A percentile compares a stretch with the other conserved stretches of the same genome.
Evolutionary conservation across 257 asterid species (phyloP).

Genomic region (Salvia splendens): DNA sequence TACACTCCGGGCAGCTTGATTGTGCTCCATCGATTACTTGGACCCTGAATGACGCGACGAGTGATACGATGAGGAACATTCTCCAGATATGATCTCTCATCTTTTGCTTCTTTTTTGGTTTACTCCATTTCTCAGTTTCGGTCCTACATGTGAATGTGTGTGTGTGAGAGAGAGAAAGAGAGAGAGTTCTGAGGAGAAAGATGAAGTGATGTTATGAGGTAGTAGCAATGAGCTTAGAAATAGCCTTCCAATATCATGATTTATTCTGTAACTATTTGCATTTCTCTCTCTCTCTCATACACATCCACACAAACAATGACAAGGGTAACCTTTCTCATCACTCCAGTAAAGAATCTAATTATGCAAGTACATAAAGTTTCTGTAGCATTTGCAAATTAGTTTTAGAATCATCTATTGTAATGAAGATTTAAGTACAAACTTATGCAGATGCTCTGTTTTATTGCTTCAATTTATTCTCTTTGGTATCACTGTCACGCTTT

Average conservation of each 20-base stretch:
- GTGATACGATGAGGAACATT: conserved; percentile 35
- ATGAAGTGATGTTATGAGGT: conserved; percentile 25
- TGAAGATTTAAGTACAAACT: neutral
- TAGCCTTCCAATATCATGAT: conserved; percentile 25
- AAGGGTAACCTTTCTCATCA: conserved; percentile 17
- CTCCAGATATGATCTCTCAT: conserved; percentile 44
- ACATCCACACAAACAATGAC: neutral
- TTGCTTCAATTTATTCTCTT: neutral
- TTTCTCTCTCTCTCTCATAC: conserved; percentile 19
- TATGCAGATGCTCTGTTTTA: neutral
- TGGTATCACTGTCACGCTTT: neutral
- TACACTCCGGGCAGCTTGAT: conserved; percentile 12
- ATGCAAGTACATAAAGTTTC: neutral
- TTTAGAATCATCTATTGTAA: neutral
- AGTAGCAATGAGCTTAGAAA: conserved; percentile 28
- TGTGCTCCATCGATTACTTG: conserved; percentile 30
- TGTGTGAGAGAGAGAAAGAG: conserved; percentile 19
- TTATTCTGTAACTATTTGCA: conserved; percentile 4
- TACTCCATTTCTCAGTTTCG: conserved; percentile 39
- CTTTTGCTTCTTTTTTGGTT: conserved; percentile 31
- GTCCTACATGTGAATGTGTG: neutral
- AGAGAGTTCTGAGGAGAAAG: conserved; percentile 40
- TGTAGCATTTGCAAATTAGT: neutral
- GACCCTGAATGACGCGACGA: conserved; percentile 27
- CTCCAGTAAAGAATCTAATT: conserved; percentile 2